These are phyloP conservation scores for Teunomyces atbi DNA, from an alignment of 805 yeast genomes.

Conservation along the genomic window DNA sequence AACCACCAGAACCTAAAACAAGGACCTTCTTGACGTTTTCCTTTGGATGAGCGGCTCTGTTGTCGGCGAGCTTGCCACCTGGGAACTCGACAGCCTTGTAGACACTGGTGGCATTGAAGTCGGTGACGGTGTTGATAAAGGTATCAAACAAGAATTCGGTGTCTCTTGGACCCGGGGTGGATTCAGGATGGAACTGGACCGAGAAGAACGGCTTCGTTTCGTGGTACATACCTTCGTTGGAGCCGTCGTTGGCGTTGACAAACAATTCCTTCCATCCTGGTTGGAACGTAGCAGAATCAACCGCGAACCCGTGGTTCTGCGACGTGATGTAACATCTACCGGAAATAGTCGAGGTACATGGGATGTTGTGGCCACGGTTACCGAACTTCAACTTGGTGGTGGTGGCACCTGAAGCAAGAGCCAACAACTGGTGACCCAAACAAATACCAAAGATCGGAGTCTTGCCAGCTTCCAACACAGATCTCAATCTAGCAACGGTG, in stretches of 20 bases:
- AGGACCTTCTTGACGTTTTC: conserved; percentile 86
- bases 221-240: conserved; percentile 98
- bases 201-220: conserved; percentile 87
- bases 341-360: conserved; percentile 83
- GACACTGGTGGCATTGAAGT: conserved; percentile 54
- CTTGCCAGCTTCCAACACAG: conserved; percentile 59
- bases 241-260: conserved; percentile 93
- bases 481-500: conserved; percentile 59
- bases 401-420: conserved; percentile 92
- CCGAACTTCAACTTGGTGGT: conserved; percentile 93
- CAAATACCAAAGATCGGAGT: conserved; percentile 97
- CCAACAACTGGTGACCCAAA: conserved; percentile 95
- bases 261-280: conserved; percentile 91
- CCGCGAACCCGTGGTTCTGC: conserved; percentile 98
- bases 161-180: conserved; percentile 99
- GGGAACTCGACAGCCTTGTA: conserved; percentile 84
- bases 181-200: conserved; percentile 98
- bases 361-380: conserved; percentile 99
- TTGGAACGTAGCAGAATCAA: conserved; percentile 72
- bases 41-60: conserved; percentile 71
- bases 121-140: conserved; percentile 77
- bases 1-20: conserved; percentile 96
- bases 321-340: conserved; percentile 98
- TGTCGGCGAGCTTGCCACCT: conserved; percentile 78
- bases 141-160: conserved; percentile 96